phyloP scores from a whole-genome alignment of 2,329 filamentous ascomycete genomes.

The Thelonectria olida region DNA sequence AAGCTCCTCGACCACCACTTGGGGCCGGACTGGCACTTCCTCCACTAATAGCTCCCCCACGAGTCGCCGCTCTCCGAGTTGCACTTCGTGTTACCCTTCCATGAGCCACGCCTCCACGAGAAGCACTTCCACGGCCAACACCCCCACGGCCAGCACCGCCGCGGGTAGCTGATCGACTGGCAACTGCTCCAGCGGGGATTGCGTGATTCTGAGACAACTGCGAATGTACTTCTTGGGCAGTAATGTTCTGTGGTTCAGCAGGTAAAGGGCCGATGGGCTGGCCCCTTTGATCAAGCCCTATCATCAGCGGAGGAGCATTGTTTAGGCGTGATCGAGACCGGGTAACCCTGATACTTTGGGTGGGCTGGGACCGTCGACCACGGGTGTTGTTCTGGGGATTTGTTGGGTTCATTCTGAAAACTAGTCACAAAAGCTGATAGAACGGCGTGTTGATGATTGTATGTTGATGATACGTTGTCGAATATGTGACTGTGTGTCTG shows the following conservation, averaged over 20 bases:
- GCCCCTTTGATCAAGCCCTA: constrained; percentile 27
- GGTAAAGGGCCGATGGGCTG: constrained; percentile 16
- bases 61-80: no score
- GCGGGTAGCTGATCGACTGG: no score
- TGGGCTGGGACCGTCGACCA: neutral
- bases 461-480: neutral
- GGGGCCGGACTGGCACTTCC: no score
- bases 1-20: no score
- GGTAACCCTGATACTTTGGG: constrained; percentile 28
- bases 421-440: neutral
- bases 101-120: no score
- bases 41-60: no score
- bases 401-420: neutral
- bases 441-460: neutral
- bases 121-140: no score
- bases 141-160: no score
- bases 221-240: constrained; percentile 22
- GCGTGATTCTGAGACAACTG: no score
- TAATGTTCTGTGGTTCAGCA: constrained; percentile 25
- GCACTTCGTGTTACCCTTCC: no score
- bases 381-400: neutral
- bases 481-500: neutral
- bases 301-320: constrained; percentile 35
- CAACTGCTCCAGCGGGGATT: no score
- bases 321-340: constrained; percentile 33